Evolutionary conservation across 495 filamentous ascomycete species (phyloP).

Genomic region (Lasiosphaeria hispida): DNA sequence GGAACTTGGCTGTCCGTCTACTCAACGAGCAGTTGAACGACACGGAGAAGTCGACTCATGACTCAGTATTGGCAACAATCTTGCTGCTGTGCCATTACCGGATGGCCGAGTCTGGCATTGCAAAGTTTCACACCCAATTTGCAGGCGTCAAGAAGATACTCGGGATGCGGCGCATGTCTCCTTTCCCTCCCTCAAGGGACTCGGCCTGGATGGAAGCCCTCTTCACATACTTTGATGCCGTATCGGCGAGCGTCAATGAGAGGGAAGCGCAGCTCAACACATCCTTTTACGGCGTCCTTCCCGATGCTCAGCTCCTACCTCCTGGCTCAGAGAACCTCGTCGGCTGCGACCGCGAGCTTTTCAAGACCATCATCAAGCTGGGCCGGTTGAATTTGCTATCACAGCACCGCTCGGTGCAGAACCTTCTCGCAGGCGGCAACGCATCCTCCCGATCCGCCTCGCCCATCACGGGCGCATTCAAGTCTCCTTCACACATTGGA

Average conservation of each 20-base stretch:
- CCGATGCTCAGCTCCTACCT: constrained; percentile 66
- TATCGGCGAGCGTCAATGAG: constrained; percentile 88
- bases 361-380: constrained; percentile 72
- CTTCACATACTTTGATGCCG: constrained; percentile 95
- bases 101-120: constrained; percentile 87
- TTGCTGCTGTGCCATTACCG: constrained; percentile 88
- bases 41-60: constrained; percentile 68
- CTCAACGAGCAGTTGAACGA: constrained; percentile 82
- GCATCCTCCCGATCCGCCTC: constrained; percentile 26
- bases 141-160: constrained; percentile 92
- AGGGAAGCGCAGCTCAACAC: constrained; percentile 84
- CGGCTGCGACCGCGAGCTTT: constrained; percentile 79
- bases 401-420: constrained; percentile 62
- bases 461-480: constrained; percentile 50
- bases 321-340: constrained; percentile 69
- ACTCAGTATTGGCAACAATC: constrained; percentile 85
- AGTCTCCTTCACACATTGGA: constrained; percentile 31
- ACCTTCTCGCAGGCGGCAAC: constrained; percentile 22
- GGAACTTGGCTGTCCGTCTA: constrained; percentile 73
- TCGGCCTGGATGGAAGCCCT: constrained; percentile 89
- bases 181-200: constrained; percentile 64
- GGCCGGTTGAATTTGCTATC: constrained; percentile 87
- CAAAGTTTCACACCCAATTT: constrained; percentile 90
- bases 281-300: constrained; percentile 56
- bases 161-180: constrained; percentile 66